Conservation (phyloP, 495 filamentous ascomycete species). For the Penicillium coprophilum region DNA sequence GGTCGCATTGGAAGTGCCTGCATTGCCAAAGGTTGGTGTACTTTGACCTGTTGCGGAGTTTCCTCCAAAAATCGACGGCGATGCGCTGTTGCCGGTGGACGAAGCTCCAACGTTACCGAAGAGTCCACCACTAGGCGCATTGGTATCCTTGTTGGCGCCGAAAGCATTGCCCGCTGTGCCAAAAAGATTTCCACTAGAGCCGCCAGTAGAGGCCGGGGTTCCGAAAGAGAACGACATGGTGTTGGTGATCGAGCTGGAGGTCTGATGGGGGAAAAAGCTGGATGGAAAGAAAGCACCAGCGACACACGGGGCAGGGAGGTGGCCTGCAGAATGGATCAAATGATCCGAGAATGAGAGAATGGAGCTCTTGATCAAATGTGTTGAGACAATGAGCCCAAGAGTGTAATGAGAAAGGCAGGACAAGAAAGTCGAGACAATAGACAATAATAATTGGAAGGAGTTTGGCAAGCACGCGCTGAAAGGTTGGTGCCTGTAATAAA, state of each 20-base stretch:
- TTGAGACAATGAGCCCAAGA: constrained; percentile 11
- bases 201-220: constrained; percentile 35
- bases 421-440: constrained; percentile 14
- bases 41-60: constrained; percentile 23
- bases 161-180: constrained; percentile 39
- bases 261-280: constrained; percentile 20
- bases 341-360: constrained; percentile 6
- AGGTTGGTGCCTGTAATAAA: constrained; percentile 11
- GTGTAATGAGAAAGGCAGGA: constrained; percentile 6
- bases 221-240: constrained; percentile 42
- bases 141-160: constrained; percentile 32
- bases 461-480: constrained; percentile 25
- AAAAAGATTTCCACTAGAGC: constrained; percentile 39
- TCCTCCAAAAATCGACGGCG: constrained; percentile 39
- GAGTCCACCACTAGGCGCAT: constrained; percentile 34
- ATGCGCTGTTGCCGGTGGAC: constrained; percentile 30
- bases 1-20: constrained; percentile 21
- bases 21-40: constrained; percentile 38
- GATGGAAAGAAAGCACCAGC: constrained; percentile 20
- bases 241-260: constrained; percentile 22
- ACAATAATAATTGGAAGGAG: constrained; percentile 30
- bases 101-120: constrained; percentile 50
- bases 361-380: constrained; percentile 11
- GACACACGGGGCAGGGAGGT: constrained; percentile 16
- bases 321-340: constrained; percentile 21